A percentile compares a stretch with the other conserved stretches of the same genome.
Conservation (phyloP, 495 filamentous ascomycete genomes). For the Pseudoneurospora amorphoporcata region DNA sequence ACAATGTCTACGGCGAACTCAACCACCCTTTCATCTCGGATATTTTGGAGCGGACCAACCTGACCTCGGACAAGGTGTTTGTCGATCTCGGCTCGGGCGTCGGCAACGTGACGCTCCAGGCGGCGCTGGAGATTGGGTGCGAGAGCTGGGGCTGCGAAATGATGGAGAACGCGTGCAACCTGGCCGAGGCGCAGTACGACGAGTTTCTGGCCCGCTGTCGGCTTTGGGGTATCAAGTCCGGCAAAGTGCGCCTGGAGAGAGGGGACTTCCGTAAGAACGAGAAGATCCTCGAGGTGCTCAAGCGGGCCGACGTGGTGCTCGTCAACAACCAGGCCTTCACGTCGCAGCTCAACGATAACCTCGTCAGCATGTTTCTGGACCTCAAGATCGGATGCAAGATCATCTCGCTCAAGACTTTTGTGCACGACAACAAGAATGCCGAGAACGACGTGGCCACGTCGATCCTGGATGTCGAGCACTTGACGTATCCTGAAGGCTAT, state of each 20-base stretch:
- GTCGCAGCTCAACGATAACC: slow-evolving; percentile 69
- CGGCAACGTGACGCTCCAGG: slow-evolving; percentile 90
- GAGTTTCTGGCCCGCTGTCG: slow-evolving; percentile 78
- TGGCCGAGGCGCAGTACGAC: slow-evolving; percentile 75
- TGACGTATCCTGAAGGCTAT: slow-evolving; percentile 66
- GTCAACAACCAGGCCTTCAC: slow-evolving; percentile 97
- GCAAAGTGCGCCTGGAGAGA: slow-evolving; percentile 65
- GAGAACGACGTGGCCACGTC: slow-evolving; percentile 58
- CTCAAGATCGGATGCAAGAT: slow-evolving; percentile 86
- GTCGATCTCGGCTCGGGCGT: slow-evolving; percentile 92
- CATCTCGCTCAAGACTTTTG: slow-evolving; percentile 44
- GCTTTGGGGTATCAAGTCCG: slow-evolving; percentile 78
- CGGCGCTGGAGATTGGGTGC: slow-evolving; percentile 84
- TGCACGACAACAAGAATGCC: slow-evolving; percentile 35
- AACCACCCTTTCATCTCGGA: slow-evolving; percentile 71
- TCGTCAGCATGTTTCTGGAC: slow-evolving; percentile 87
- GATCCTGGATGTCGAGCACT: slow-evolving; percentile 61
- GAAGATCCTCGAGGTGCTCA: slow-evolving; percentile 58
- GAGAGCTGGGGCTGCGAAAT: slow-evolving; percentile 96
- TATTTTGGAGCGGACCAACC: slow-evolving; percentile 65
- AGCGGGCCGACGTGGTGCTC: slow-evolving; percentile 80
- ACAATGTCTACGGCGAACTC: slow-evolving; percentile 92
- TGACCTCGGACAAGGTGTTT: slow-evolving; percentile 75
- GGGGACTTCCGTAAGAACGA: slow-evolving; percentile 77
- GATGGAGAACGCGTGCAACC: slow-evolving; percentile 75